phyloP scores from a whole-genome alignment of 2,329 filamentous ascomycete genomes.

The Aspergillus hortae region DNA sequence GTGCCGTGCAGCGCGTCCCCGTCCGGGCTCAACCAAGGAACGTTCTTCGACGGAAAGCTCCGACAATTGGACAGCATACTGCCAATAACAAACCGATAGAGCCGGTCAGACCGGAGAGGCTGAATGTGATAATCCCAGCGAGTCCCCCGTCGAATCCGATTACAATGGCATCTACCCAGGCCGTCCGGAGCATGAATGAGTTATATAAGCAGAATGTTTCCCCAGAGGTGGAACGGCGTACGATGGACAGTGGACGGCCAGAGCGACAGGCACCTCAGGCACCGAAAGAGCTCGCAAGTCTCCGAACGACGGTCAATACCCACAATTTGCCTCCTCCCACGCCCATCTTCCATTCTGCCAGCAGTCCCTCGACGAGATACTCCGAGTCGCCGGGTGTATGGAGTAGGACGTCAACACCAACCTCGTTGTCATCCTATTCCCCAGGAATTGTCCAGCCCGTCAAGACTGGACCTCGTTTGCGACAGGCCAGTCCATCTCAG shows the following conservation, averaged over 20 bases:
- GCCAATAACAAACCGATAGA: conserved; percentile 17
- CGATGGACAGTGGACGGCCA: conserved; percentile 11
- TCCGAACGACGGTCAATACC: conserved; percentile 33
- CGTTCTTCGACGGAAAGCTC: conserved; percentile 40
- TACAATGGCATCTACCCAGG: conserved; percentile 11
- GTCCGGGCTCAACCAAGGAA: conserved; percentile 31
- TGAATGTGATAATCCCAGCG: conserved; percentile 31
- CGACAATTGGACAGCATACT: conserved; percentile 36
- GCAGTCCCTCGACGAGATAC: conserved; percentile 45
- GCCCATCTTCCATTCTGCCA: conserved; percentile 36
- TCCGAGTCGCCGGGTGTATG: conserved; percentile 45
- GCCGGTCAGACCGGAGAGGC: conserved; percentile 17
- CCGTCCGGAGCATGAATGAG: conserved; percentile 10
- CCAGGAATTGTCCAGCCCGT: conserved; percentile 43
- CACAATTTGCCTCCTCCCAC: conserved; percentile 37
- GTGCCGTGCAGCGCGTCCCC: conserved; percentile 15
- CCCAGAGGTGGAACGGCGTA: conserved; percentile 15
- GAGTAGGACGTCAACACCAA: conserved; percentile 48
- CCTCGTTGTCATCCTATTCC: conserved; percentile 48
- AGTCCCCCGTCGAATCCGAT: conserved; percentile 14
- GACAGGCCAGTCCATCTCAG: conserved; percentile 35
- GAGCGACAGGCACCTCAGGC: conserved; percentile 19
- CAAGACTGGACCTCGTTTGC: conserved; percentile 33
- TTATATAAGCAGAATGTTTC: conserved; percentile 9
- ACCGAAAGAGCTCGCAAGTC: conserved; percentile 37